These are phyloP conservation scores for Limnanthes douglasii DNA, from an alignment of 345 rosid genomes.

Conservation along the genomic window DNA sequence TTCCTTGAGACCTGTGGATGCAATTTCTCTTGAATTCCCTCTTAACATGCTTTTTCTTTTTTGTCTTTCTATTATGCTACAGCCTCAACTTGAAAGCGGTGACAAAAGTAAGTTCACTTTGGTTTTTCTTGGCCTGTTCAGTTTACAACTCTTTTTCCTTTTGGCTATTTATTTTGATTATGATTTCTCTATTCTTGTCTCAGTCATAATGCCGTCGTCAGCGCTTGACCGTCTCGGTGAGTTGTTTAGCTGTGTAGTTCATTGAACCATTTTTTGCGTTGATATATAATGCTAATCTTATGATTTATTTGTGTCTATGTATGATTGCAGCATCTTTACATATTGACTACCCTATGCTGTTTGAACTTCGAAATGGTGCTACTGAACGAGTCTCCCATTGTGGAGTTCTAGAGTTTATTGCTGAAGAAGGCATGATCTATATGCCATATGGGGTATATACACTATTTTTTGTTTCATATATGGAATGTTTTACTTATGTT, in stretches of 20 bases:
- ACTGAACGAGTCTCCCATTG: constrained; percentile 86
- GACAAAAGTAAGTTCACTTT: constrained; percentile 68
- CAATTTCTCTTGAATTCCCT: no score
- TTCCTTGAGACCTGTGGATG: no score
- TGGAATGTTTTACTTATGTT: no score
- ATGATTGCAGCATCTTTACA: constrained; percentile 96
- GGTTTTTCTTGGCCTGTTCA: not conserved
- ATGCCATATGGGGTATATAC: constrained; percentile 99
- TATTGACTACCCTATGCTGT: constrained; percentile 96
- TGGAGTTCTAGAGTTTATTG: constrained; percentile 95
- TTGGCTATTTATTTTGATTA: constrained; percentile 7
- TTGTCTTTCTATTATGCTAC: constrained; percentile 21
- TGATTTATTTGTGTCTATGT: no score
- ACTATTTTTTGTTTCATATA: no score
- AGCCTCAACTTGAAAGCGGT: constrained; percentile 98
- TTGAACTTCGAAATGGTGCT: constrained; percentile 74
- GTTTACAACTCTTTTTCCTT: constrained; percentile 2
- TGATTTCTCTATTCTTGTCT: constrained; percentile 8
- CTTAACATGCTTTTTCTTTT: not conserved
- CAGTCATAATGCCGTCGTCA: constrained; percentile 99
- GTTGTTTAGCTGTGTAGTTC: constrained; percentile 10
- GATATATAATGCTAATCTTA: no score
- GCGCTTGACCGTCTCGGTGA: constrained; percentile 95
- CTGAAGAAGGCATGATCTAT: constrained; percentile 99
- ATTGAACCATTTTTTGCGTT: constrained; percentile 6